Base-by-base conservation (phyloP, 2,329 filamentous ascomycete genomes). In the Falciphora oryzae region DNA sequence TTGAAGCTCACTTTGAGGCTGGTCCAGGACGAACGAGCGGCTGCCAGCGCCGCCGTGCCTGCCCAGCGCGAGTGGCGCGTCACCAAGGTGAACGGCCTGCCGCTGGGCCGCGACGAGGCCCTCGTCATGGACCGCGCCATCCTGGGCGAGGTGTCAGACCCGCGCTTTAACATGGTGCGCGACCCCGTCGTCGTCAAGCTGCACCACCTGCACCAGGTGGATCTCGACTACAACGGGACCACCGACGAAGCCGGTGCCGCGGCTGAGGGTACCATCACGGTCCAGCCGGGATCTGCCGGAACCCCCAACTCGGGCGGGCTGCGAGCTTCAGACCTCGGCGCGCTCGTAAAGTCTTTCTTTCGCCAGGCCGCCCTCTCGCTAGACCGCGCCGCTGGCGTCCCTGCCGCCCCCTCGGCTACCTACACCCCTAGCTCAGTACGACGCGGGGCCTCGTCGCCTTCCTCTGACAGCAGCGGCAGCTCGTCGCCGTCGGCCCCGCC, bases 61-160 rank as follows among this genome's bases (percentile, higher is more conserved):
- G 70, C 73, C 3, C 76, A 81, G 22, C 75, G 81, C 13, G 75
- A 78, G 31, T 93, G 90, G 82, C 84, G 89, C 65, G 88, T 98
- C 57, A 91, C 90, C 65, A 89, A 90, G 59, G 88, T 97, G 67
- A 93, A 92, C 57, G 91, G 90, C 69, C 84, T 93, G 57, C 85
- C 90, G 1, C 81, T 99, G 4, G 94, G 94, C 4, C 89, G 90
- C 61, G 92, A 98, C 72, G 94, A 98, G 76, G 91, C 89, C 68
- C 87, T 97, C 27, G 91, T 91, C 73, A 85, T 98, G 68, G 84
- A 89, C 60, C 86, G 90, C 29, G 87, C 92, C 65, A 85, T 94
- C 31, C 87, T 92, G 32, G 86, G 89, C 65, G 89, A 91, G 68
- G 84, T 93, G 50, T 85, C 86, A 28, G 94, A 97, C 75, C 91